Percentiles rank a stretch among this genome's conserved stretches.
Evolutionary conservation across 2,329 filamentous ascomycete species (phyloP).

Genomic region (Penicillium janthinellum): DNA sequence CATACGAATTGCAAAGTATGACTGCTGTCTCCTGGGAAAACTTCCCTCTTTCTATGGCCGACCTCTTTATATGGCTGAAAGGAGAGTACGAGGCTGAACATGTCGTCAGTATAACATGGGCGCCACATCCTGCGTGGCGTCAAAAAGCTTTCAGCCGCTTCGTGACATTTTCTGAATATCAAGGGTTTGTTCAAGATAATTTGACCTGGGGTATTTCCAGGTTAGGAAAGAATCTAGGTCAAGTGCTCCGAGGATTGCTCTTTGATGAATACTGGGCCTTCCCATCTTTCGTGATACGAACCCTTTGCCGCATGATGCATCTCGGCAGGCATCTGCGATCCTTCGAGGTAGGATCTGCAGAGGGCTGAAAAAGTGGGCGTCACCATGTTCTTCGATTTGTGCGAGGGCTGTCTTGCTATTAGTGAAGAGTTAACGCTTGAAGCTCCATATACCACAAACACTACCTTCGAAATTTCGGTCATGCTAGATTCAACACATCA

Average conservation of each 20-base stretch:
- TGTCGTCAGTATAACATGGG: not conserved
- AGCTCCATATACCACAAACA: not conserved
- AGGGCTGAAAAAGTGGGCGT: not conserved
- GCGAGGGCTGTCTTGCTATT: not conserved
- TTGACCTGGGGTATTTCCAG: not conserved
- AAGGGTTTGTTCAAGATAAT: not conserved
- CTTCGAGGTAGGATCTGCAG: not conserved
- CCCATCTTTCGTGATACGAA: not conserved
- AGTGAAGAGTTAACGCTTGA: not conserved
- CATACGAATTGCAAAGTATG: no score
- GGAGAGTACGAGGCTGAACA: not conserved
- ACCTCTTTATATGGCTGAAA: not conserved
- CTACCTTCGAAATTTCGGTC: not conserved
- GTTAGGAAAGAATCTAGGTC: not conserved
- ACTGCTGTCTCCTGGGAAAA: not conserved
- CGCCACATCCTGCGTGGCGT: not conserved
- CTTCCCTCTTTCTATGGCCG: not conserved
- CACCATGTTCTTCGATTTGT: not conserved
- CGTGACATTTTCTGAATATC: not conserved
- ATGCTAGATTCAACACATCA: not conserved
- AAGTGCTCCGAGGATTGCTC: not conserved
- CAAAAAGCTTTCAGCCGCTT: not conserved
- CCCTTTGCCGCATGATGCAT: not conserved
- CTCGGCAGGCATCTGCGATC: not conserved
- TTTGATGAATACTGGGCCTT: not conserved